Conservation (phyloP, 768 basidiomycete species). For the Hygrocybe punicea region DNA sequence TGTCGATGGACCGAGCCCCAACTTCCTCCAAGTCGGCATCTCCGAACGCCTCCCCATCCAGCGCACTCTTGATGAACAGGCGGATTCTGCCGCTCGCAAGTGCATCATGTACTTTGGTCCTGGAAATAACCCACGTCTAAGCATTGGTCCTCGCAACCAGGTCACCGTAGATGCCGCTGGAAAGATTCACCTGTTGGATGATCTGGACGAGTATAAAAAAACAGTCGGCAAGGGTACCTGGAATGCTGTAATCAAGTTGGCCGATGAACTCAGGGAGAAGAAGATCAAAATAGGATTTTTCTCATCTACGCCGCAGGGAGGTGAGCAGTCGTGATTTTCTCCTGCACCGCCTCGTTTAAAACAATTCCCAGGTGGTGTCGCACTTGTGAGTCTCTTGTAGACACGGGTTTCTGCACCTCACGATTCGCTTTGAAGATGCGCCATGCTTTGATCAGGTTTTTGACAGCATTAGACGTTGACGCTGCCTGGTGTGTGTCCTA, state of each 20-base stretch:
- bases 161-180: constrained; percentile 86
- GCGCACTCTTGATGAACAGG: constrained; percentile 78
- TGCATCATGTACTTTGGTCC: constrained; percentile 81
- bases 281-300: constrained; percentile 91
- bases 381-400: constrained; percentile 59
- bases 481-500: constrained; percentile 70
- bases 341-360: constrained; percentile 14
- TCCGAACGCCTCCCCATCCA: constrained; percentile 64
- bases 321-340: constrained; percentile 40
- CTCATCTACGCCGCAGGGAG: constrained; percentile 92
- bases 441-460: constrained; percentile 87
- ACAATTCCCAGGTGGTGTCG: constrained; percentile 72
- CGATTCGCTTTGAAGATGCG: constrained; percentile 63
- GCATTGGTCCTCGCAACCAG: constrained; percentile 79
- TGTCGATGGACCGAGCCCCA: constrained; percentile 30
- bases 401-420: constrained; percentile 15
- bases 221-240: constrained; percentile 72
- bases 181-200: constrained; percentile 82
- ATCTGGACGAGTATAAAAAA: constrained; percentile 71
- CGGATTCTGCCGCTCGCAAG: constrained; percentile 83
- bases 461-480: constrained; percentile 75
- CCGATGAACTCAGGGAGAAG: constrained; percentile 80
- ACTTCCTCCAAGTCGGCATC: constrained; percentile 41
- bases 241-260: constrained; percentile 77
- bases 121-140: constrained; percentile 77